A percentile compares a stretch with the other conserved stretches of the same genome.
Evolutionary conservation across 192 early-diverging fungal species (phyloP).

Genomic region (Gigaspora rosea): DNA sequence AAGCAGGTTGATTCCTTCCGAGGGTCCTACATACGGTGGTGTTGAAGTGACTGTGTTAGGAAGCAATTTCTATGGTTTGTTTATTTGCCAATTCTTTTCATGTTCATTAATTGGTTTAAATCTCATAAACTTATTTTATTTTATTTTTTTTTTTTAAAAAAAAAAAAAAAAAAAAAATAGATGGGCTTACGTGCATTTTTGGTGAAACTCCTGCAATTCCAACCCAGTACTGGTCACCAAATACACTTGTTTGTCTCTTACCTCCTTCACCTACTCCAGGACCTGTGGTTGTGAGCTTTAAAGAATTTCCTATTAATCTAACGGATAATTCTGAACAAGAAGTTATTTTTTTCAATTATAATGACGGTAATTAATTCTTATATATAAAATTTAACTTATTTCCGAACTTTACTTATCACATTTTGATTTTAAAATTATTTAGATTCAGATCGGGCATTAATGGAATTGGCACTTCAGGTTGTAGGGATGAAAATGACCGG

Average conservation of each 20-base stretch:
- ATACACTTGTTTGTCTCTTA: conserved; percentile 79
- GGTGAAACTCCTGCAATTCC: conserved; percentile 71
- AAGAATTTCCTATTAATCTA: conserved; percentile 50
- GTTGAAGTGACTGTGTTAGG: conserved; percentile 83
- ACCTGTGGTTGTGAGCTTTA: conserved; percentile 65
- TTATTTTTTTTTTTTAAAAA: neutral
- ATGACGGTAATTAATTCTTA: conserved; percentile 34
- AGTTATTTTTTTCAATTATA: conserved; percentile 46
- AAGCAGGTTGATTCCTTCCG: conserved; percentile 74
- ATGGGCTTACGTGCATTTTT: conserved; percentile 67
- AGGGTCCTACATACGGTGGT: conserved; percentile 88
- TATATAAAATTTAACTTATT: neutral
- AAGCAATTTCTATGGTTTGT: conserved; percentile 68
- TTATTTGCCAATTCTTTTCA: neutral
- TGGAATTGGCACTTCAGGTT: conserved; percentile 88
- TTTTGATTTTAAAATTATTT: conserved; percentile 50
- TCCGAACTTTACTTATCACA: conserved; percentile 29
- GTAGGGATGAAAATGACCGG: conserved; percentile 83
- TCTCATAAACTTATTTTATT: neutral
- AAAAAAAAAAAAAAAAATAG: conserved; percentile 53
- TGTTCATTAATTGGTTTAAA: neutral
- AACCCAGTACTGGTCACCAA: conserved; percentile 78
- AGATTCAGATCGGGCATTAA: conserved; percentile 85
- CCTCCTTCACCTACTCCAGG: conserved; percentile 78
- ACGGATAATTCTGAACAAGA: conserved; percentile 39